Evolutionary conservation across 2,329 filamentous ascomycete species (phyloP).

Genomic region (Epichloe elymi): DNA sequence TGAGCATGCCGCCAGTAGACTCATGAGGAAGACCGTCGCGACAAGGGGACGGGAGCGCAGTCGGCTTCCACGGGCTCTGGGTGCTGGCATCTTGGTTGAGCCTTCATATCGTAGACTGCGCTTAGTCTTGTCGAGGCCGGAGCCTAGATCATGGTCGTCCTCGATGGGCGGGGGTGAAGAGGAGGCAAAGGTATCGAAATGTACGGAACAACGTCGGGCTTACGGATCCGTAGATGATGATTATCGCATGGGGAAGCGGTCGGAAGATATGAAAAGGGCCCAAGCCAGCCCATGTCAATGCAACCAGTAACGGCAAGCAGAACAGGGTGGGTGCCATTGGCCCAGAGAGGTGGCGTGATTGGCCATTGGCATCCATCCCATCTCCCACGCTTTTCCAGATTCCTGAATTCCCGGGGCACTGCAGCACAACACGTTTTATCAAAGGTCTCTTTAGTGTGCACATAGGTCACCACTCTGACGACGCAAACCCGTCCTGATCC

Average conservation of each 20-base stretch:
- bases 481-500: background rate
- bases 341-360: background rate
- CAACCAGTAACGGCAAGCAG: too few relatives aligned
- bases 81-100: constrained; percentile 8
- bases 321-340: constrained; percentile 1
- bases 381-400: background rate
- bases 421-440: background rate
- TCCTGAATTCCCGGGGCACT: background rate
- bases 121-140: background rate
- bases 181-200: background rate
- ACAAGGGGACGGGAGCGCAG: constrained; percentile 37
- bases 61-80: constrained; percentile 19
- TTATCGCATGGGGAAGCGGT: background rate
- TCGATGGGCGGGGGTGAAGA: background rate
- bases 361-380: background rate
- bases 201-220: background rate
- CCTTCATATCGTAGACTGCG: constrained; percentile 7
- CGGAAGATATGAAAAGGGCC: background rate
- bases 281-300: background rate
- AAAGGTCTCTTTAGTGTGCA: background rate
- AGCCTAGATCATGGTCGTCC: background rate
- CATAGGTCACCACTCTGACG: too few relatives aligned
- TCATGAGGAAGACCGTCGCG: constrained; percentile 32
- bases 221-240: background rate
- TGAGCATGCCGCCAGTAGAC: constrained; percentile 31